These are phyloP conservation scores for Globisporangium ultimum DNA, from an alignment of 352 stramenopile species.

Conservation along the genomic window DNA sequence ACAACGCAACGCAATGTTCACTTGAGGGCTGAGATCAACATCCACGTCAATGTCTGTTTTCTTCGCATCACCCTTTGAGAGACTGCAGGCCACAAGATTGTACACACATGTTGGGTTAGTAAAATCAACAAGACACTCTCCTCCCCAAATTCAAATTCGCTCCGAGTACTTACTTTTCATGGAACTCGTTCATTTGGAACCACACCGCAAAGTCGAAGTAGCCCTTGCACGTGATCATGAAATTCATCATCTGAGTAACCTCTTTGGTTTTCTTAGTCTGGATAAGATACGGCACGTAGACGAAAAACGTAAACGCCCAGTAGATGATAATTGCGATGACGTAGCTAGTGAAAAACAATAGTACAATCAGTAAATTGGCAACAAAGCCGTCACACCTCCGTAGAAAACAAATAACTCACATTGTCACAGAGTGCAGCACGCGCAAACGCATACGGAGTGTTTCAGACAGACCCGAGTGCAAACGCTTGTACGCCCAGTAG, in stretches of 20 bases:
- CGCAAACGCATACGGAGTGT: slow-evolving; percentile 82
- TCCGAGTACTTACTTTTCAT: slow-evolving; percentile 28
- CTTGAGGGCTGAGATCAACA: slow-evolving; percentile 81
- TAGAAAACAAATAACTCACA: slow-evolving; percentile 38
- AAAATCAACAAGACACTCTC: background rate
- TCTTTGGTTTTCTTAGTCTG: slow-evolving; percentile 42
- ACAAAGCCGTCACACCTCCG: background rate
- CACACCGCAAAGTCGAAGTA: slow-evolving; percentile 89
- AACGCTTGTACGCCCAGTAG: slow-evolving; percentile 77
- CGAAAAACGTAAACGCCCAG: slow-evolving; percentile 80
- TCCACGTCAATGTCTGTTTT: slow-evolving; percentile 80
- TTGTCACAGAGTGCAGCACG: slow-evolving; percentile 84
- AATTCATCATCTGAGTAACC: slow-evolving; percentile 83
- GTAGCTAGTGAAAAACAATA: slow-evolving; percentile 39
- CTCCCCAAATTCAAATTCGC: background rate
- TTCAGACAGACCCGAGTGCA: slow-evolving; percentile 79
- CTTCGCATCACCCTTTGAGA: slow-evolving; percentile 17
- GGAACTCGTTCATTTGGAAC: slow-evolving; percentile 88
- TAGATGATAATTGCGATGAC: slow-evolving; percentile 91
- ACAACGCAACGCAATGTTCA: slow-evolving; percentile 80
- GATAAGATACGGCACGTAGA: slow-evolving; percentile 86
- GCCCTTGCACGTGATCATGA: slow-evolving; percentile 89
- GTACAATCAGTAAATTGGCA: background rate
- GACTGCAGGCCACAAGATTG: background rate
- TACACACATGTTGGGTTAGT: background rate